Base-by-base conservation (phyloP, 176 grass and related monocot genomes). In the Aegilops sharonensis region DNA sequence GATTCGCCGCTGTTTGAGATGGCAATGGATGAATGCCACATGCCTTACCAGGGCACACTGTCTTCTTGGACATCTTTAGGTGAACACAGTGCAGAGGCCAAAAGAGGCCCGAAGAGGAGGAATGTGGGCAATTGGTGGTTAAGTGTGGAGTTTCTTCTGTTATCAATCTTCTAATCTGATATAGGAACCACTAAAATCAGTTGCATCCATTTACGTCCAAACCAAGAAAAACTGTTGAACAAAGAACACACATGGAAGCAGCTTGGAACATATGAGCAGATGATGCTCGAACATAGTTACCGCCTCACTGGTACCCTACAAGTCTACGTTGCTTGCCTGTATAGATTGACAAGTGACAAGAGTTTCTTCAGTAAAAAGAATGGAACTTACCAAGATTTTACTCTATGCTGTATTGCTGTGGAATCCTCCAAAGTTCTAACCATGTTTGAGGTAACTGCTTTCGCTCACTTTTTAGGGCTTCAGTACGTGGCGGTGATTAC, bases 311-410 rank as follows among this genome's bases (percentile, higher is more conserved):
- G 11, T 85, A 75, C 68, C 78, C 66, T 82, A 66, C 37, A 14
- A 75, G 61, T 88, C 66, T 82, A 67, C 20, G 29, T 88, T 90
- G 68, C 59, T 90, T 92, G 64, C 59, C 57, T 88, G 40, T 79
- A 81, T 81, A 74, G 83, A 83, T 87, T 92, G 86, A 59, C 54
- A 59, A 59, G 54, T 59, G 42, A 93, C 88, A 85, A 88, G 65
- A 79, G 56, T 77, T 88, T 29, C 60, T 88, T 83, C 75, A 68
- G 60, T 83, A 81, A 84, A 93, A 90, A 90, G 86, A 78, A 90
- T 85, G 91, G 88, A 88, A 88, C 23, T 25, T 85, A 65, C 88
- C 80, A 87, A 87, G 84, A 89, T 91, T 87, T 79, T 91, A 91
- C 85, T 79, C 80, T 90, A 78, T 90, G 67, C 82, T 93, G 84